Conservation (phyloP, 2,329 filamentous ascomycete genomes). For the Fusarium sp. region DNA sequence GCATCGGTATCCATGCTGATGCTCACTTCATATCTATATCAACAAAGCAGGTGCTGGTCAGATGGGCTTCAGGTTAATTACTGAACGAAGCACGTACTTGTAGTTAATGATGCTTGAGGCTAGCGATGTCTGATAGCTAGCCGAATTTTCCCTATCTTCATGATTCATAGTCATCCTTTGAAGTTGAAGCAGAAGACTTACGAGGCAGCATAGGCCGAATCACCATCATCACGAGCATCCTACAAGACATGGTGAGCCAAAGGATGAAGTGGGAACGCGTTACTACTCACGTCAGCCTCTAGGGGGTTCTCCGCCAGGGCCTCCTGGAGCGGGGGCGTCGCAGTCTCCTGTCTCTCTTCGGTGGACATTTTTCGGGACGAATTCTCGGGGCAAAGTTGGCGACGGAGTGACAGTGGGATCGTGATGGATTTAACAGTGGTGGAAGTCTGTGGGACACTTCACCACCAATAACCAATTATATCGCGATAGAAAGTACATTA, state of each 20-base stretch:
- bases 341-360: neutral
- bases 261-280: neutral
- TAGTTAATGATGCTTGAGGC: conserved; percentile 2
- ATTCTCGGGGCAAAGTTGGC: neutral
- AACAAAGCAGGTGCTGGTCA: neutral
- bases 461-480: neutral
- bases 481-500: neutral
- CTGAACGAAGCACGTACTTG: neutral
- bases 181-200: neutral
- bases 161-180: neutral
- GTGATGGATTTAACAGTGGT: neutral
- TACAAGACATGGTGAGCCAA: neutral
- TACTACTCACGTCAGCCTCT: neutral
- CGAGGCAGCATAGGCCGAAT: neutral
- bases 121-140: neutral
- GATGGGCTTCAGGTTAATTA: neutral
- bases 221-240: neutral
- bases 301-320: neutral
- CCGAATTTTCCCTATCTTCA: neutral
- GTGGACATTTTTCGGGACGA: neutral
- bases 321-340: neutral
- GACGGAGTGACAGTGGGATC: neutral
- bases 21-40: neutral
- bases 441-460: neutral
- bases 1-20: neutral